Evolutionary conservation across 768 basidiomycete species (phyloP), one percentile per base, ranked within the genome.

Genomic region (Coprinopsis sp.): DNA sequence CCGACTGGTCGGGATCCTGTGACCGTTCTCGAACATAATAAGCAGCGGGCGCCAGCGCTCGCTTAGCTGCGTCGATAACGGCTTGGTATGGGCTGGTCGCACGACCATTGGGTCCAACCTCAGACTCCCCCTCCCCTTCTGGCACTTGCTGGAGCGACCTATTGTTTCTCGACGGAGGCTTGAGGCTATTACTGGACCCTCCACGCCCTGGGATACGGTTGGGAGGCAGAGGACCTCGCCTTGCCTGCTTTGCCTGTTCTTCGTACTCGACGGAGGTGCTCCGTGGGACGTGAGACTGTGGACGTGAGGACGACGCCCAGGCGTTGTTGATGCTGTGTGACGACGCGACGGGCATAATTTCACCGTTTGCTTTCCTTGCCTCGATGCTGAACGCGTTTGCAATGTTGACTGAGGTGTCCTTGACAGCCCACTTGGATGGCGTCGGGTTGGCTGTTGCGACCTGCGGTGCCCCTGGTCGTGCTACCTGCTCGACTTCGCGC

Each of bases 331-430:
- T 78, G 54, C 76, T 79, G 44, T 49, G 44, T 4, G 56, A 22
- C 55, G 60, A 65, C 25, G 68, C 51, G 37, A 66, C 59, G 33
- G 53, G 55, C 70, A 77, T 77, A 11, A 10, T n/a, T 8, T 42
- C 28, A 18, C 40, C 18, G 49, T 71, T 68, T 36, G 49, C 46
- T 60, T 66, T 69, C 18, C 77, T 85, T 16, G 90, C 91, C 62
- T 84, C 27, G 81, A 54, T 47, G 11, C 73, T 69, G 58, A 93
- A 87, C 24, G 90, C 91, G 56, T 78, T 77, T 8, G 89, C 91
- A 57, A 91, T 84, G 64, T 89, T 87, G 41, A 92, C 91, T 16
- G 88, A 84, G 36, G 91, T 92, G 64, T 89, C 87, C 57, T 85
- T 85, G 49, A 88, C 78, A 49, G 62, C 60, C 84, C 84, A 87